These are phyloP conservation scores for Opeltia flavorubescens DNA, from an alignment of 495 filamentous ascomycete genomes.

Conservation along the genomic window DNA sequence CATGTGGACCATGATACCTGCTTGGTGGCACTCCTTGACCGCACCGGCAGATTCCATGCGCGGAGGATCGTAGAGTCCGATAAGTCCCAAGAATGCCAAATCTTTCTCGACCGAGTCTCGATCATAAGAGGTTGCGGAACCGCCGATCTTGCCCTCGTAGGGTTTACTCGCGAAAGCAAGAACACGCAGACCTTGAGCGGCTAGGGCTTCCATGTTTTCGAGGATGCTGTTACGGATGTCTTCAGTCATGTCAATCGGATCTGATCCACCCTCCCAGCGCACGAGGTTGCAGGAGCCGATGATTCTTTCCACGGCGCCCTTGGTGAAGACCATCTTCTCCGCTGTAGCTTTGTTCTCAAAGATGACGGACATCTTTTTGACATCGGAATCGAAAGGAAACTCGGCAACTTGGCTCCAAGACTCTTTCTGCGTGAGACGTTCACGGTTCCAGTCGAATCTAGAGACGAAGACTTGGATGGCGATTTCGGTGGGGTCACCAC, in stretches of 20 bases:
- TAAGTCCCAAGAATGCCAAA: constrained; percentile 49
- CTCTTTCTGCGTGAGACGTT: constrained; percentile 35
- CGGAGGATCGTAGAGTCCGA: constrained; percentile 63
- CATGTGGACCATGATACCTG: constrained; percentile 67
- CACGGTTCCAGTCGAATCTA: constrained; percentile 45
- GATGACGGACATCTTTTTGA: constrained; percentile 58
- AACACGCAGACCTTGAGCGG: constrained; percentile 50
- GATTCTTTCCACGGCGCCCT: constrained; percentile 70
- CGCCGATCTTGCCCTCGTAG: constrained; percentile 19
- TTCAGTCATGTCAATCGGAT: constrained; percentile 26
- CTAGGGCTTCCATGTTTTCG: constrained; percentile 49
- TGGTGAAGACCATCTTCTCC: constrained; percentile 46
- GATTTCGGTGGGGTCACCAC: constrained; percentile 56
- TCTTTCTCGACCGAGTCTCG: constrained; percentile 45
- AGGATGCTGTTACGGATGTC: constrained; percentile 35
- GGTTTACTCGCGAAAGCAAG: constrained; percentile 42
- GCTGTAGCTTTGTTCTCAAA: constrained; percentile 28
- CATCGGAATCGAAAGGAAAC: constrained; percentile 51
- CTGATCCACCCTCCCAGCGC: constrained; percentile 26
- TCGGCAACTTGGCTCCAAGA: constrained; percentile 45
- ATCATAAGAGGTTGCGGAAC: constrained; percentile 27
- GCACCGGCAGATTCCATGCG: constrained; percentile 47
- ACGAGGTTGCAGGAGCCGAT: constrained; percentile 50
- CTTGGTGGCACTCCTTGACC: constrained; percentile 44
- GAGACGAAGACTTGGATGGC: constrained; percentile 55